Conservation (phyloP, 106 monocot genomes). For the Cymbidium sinense region DNA sequence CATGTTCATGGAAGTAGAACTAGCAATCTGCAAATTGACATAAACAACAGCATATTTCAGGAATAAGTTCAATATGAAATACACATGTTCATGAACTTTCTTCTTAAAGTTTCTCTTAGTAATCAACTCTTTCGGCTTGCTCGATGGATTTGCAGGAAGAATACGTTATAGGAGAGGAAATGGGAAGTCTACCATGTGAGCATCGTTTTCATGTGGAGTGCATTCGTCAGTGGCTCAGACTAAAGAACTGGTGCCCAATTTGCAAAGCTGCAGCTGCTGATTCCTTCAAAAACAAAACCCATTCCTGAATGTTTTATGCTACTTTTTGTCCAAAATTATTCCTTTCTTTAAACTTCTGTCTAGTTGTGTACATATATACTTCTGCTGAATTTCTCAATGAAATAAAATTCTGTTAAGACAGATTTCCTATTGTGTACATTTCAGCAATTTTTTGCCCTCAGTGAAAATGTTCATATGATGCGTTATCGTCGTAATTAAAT, state of each 20-base stretch:
- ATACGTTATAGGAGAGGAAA: slow-evolving; percentile 51
- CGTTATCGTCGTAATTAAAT: background rate
- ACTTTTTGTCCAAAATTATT: background rate
- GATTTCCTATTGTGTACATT: background rate
- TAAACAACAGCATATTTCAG: background rate
- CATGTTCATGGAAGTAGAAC: background rate
- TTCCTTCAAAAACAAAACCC: background rate
- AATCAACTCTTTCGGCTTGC: background rate
- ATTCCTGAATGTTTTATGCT: background rate
- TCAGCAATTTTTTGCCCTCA: background rate
- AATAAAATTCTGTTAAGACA: background rate
- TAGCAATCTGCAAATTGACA: background rate
- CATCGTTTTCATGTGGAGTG: slow-evolving; percentile 69
- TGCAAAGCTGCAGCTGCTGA: slow-evolving; percentile 54
- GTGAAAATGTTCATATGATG: slow-evolving; percentile 3
- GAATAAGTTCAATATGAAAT: too few relatives aligned
- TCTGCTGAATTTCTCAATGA: background rate
- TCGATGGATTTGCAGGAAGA: slow-evolving; percentile 56
- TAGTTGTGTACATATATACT: background rate
- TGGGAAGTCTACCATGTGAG: slow-evolving; percentile 57
- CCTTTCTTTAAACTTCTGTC: background rate
- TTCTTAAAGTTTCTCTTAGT: background rate
- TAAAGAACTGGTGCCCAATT: slow-evolving; percentile 93
- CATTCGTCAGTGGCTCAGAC: slow-evolving; percentile 66
- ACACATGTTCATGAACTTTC: too few relatives aligned